Evolutionary conservation across 345 rosid species (phyloP).

Genomic region (Lepidium sativum): DNA sequence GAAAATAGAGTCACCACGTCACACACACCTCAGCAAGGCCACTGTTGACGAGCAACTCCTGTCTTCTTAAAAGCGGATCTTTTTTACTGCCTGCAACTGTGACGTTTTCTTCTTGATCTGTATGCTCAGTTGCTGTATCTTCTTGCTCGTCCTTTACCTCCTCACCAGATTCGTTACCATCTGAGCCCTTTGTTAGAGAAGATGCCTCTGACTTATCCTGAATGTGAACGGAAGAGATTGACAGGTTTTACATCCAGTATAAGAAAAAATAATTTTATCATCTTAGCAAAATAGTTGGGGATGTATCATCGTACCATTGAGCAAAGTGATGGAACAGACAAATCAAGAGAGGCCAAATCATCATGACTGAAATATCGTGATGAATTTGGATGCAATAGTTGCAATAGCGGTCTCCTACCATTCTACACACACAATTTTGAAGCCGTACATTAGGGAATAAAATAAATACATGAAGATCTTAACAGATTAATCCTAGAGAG

Average conservation of each 20-base stretch:
- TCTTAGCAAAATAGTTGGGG: not conserved
- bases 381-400: conserved; percentile 75
- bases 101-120: conserved; percentile 27
- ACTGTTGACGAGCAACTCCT: conserved; percentile 61
- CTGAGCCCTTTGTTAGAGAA: conserved; percentile 27
- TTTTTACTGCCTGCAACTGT: conserved; percentile 55
- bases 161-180: conserved; percentile 29
- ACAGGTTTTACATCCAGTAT: not conserved
- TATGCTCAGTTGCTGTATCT: conserved; percentile 9
- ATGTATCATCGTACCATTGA: conserved; percentile 42
- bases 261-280: not conserved
- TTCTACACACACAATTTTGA: conserved; percentile 37
- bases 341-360: conserved; percentile 59
- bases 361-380: conserved; percentile 68
- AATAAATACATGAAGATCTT: not conserved
- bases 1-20: not conserved
- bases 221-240: not conserved
- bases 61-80: conserved; percentile 68
- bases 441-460: not conserved
- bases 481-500: not conserved
- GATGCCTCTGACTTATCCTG: conserved; percentile 44
- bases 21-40: conserved; percentile 88
- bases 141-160: conserved; percentile 27
- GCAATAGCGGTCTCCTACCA: conserved; percentile 68
- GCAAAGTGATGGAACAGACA: conserved; percentile 55